Conservation (phyloP, 1,139 yeast genomes). For the Pneumocystis oryctolagi region DNA sequence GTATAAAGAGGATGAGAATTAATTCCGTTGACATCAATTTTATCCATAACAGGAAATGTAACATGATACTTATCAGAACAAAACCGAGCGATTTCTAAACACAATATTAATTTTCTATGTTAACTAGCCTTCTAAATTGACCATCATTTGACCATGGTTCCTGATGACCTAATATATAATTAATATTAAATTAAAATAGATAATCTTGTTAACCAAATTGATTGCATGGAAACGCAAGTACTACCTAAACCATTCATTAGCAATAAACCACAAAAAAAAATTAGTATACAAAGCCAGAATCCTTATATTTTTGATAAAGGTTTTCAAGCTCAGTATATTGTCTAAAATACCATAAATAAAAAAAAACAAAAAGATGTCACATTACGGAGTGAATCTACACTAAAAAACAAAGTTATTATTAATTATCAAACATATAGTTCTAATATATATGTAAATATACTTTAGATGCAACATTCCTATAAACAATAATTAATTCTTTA, state of each 20-base stretch:
- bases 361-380: not conserved
- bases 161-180: slow-evolving; percentile 29
- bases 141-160: slow-evolving; percentile 57
- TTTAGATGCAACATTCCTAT: not conserved
- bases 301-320: slow-evolving; percentile 62
- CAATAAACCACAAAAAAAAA: not conserved
- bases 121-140: not conserved
- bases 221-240: slow-evolving; percentile 84
- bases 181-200: not conserved
- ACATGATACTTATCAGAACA: slow-evolving; percentile 40
- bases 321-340: slow-evolving; percentile 79
- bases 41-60: slow-evolving; percentile 66
- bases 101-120: not conserved
- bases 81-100: slow-evolving; percentile 40
- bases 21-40: slow-evolving; percentile 79
- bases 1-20: slow-evolving; percentile 67
- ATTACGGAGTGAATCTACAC: not conserved
- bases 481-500: not conserved
- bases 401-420: not conserved
- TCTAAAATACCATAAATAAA: slow-evolving; percentile 21
- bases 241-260: slow-evolving; percentile 15
- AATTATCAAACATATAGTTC: not conserved
- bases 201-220: slow-evolving; percentile 44
- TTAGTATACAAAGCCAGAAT: slow-evolving; percentile 43
- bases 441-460: not conserved